These are phyloP conservation scores for Kickxella alabastrina DNA, from an alignment of 192 early-diverging fungal genomes.

Conservation along the genomic window DNA sequence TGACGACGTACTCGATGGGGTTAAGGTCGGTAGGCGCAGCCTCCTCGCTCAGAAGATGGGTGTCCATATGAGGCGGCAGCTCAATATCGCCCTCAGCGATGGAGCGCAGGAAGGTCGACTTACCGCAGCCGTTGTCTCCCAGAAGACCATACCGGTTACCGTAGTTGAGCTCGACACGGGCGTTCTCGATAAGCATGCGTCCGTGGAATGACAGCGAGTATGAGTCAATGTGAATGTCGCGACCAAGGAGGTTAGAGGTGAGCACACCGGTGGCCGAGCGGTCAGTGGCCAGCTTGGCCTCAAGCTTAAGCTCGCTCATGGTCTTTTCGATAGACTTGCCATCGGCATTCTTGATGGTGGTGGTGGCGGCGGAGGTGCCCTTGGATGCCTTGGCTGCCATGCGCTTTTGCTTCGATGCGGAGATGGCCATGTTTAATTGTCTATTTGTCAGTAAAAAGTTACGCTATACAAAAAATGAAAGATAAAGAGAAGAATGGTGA, in stretches of 20 bases:
- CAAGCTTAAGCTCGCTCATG: slow-evolving; percentile 59
- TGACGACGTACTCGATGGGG: slow-evolving; percentile 88
- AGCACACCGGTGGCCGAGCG: slow-evolving; percentile 89
- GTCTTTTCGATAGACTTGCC: slow-evolving; percentile 48
- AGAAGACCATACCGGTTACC: slow-evolving; percentile 96
- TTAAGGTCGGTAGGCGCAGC: slow-evolving; percentile 90
- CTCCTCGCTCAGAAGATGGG: slow-evolving; percentile 93
- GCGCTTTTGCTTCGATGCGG: slow-evolving; percentile 78
- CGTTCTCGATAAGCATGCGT: slow-evolving; percentile 89
- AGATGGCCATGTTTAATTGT: slow-evolving; percentile 43
- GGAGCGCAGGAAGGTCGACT: slow-evolving; percentile 91
- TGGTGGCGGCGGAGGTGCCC: too few species aligned
- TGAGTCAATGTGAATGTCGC: slow-evolving; percentile 95
- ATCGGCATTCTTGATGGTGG: slow-evolving; percentile 11
- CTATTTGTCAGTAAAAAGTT: background rate
- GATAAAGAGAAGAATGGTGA: too few species aligned
- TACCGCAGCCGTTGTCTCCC: slow-evolving; percentile 93
- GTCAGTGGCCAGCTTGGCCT: slow-evolving; percentile 56
- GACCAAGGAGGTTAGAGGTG: slow-evolving; percentile 81
- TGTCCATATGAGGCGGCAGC: slow-evolving; percentile 96
- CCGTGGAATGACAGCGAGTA: slow-evolving; percentile 93
- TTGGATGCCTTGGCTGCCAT: slow-evolving; percentile 70
- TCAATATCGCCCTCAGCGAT: slow-evolving; percentile 90
- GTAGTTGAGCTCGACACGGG: slow-evolving; percentile 96
- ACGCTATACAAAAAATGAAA: too few species aligned